phyloP scores from a whole-genome alignment of 805 yeast species.

The Lachancea kluyveri region DNA sequence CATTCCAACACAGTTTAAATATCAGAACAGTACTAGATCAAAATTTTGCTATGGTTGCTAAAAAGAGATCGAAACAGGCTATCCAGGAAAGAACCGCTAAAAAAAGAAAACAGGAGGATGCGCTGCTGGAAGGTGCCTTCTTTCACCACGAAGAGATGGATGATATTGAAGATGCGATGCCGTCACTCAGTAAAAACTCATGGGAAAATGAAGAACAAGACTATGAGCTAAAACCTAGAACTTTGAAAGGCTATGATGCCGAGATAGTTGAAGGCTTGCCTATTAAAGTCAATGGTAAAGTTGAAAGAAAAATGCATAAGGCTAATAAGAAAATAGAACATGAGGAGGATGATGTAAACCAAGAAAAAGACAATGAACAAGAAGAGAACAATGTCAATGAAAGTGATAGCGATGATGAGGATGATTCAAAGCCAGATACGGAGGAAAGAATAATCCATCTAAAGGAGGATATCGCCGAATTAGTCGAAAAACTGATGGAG shows the following conservation, averaged over 20 bases:
- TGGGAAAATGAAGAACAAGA: constrained; percentile 77
- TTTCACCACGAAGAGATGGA: constrained; percentile 19
- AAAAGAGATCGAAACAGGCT: constrained; percentile 23
- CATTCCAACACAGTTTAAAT: too few relatives aligned
- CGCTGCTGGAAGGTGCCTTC: constrained; percentile 21
- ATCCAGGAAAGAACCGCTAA: constrained; percentile 26
- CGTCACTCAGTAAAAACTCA: constrained; percentile 21
- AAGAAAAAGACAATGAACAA: constrained; percentile 12
- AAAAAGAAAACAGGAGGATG: constrained; percentile 28
- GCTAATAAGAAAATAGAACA: constrained; percentile 10
- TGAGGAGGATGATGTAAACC: too few relatives aligned
- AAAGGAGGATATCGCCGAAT: constrained; percentile 77
- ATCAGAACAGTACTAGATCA: too few relatives aligned
- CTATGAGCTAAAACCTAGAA: constrained; percentile 70
- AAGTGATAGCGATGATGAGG: constrained; percentile 23
- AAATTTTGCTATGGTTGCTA: constrained; percentile 20
- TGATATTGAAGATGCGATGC: constrained; percentile 11
- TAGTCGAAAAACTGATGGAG: constrained; percentile 72
- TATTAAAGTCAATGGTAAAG: constrained; percentile 66
- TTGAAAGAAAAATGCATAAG: constrained; percentile 52
- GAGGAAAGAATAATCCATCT: constrained; percentile 51
- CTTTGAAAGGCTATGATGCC: constrained; percentile 37
- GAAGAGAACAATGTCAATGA: constrained; percentile 23
- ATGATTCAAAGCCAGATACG: constrained; percentile 36
- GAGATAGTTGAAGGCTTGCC: constrained; percentile 66